Conservation (phyloP, 2,329 filamentous ascomycete species). For the Cadophora sp. region DNA sequence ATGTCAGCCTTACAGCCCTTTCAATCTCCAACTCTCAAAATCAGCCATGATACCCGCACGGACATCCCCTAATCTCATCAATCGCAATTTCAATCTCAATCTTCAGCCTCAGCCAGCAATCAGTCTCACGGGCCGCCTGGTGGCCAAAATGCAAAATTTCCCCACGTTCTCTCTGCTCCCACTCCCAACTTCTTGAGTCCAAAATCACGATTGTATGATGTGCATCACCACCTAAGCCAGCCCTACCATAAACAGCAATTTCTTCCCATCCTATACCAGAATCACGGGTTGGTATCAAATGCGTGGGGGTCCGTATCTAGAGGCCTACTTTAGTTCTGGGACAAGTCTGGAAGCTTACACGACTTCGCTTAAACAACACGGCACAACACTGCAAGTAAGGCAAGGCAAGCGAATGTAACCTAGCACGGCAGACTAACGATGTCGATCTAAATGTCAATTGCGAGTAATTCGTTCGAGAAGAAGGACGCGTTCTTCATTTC, state of each 20-base stretch:
- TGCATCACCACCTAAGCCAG: background rate
- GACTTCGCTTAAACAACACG: background rate
- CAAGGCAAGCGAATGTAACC: background rate
- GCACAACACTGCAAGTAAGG: background rate
- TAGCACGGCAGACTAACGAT: background rate
- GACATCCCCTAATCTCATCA: background rate
- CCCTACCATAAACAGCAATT: conserved; percentile 3
- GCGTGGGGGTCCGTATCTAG: background rate
- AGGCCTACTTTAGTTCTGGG: no score
- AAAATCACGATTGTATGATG: background rate
- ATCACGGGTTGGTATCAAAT: conserved; percentile 5
- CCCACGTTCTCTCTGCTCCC: background rate
- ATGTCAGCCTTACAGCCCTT: background rate
- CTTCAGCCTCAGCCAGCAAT: background rate
- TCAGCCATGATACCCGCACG: background rate
- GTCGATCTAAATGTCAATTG: background rate
- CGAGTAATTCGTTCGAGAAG: background rate
- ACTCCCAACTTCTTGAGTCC: background rate
- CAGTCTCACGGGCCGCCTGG: background rate
- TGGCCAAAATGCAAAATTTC: background rate
- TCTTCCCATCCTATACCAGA: background rate
- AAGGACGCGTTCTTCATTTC: background rate
- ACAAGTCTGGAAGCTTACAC: background rate
- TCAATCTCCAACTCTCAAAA: background rate
- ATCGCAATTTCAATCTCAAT: background rate